Conservation (phyloP, 2,329 filamentous ascomycete species). For the Zymoseptoria pseudotritici region DNA sequence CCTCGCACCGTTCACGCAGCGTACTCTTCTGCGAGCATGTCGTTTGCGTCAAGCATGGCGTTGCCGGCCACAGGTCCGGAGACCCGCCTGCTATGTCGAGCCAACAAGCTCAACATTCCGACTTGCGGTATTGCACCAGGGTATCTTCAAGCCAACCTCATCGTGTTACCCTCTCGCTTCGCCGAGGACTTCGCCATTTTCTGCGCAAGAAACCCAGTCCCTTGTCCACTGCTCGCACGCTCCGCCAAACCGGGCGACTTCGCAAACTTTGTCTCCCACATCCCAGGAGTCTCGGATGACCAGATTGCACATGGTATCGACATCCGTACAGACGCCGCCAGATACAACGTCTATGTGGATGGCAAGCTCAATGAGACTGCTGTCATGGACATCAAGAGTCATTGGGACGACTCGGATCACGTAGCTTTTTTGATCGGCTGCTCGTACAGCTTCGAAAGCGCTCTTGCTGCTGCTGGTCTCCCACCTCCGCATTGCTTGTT, state of each 20-base stretch:
- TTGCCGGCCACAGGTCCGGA: not conserved
- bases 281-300: conserved; percentile 24
- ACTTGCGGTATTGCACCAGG: conserved; percentile 51
- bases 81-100: conserved; percentile 38
- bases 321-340: conserved; percentile 51
- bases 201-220: conserved; percentile 55
- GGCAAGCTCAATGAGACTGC: conserved; percentile 35
- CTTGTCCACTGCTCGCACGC: conserved; percentile 54
- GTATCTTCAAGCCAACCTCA: conserved; percentile 55
- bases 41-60: not conserved
- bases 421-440: conserved; percentile 58
- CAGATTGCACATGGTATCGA: conserved; percentile 42
- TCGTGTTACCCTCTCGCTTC: conserved; percentile 51
- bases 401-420: conserved; percentile 47
- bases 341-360: conserved; percentile 52
- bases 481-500: conserved; percentile 44
- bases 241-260: conserved; percentile 40
- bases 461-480: conserved; percentile 46
- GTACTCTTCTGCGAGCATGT: not conserved
- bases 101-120: conserved; percentile 33
- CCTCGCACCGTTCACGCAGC: not conserved
- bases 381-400: conserved; percentile 37
- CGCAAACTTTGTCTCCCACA: conserved; percentile 33
- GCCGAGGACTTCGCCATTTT: conserved; percentile 52
- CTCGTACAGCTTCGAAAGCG: conserved; percentile 56